These are phyloP conservation scores for Pseudisothecium myosuroides DNA, from an alignment of 225 moss, liverwort and hornwort genomes.

Conservation along the genomic window DNA sequence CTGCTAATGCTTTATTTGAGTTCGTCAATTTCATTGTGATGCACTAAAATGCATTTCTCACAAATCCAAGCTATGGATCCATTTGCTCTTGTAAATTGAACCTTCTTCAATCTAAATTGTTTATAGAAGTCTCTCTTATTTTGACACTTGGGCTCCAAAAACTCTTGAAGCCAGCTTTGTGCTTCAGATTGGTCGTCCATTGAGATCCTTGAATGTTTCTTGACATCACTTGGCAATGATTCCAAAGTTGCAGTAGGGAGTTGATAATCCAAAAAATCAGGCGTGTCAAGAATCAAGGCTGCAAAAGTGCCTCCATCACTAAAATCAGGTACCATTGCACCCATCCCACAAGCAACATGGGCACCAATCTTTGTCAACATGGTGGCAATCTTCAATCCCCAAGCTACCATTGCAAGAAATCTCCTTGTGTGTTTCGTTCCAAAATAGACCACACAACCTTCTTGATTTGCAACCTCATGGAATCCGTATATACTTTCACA, in stretches of 20 bases:
- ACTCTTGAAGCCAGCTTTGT: background rate
- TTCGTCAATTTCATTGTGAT: background rate
- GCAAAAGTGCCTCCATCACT: background rate
- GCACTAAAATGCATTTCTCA: background rate
- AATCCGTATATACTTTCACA: background rate
- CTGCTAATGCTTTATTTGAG: background rate
- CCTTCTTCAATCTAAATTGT: background rate
- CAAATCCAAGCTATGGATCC: background rate
- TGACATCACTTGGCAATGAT: background rate
- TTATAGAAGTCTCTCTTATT: background rate
- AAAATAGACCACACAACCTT: background rate
- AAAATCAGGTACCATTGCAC: background rate
- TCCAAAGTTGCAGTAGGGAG: background rate
- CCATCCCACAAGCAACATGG: background rate
- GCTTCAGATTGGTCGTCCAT: accelerated
- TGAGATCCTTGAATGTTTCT: background rate
- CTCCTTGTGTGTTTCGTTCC: background rate
- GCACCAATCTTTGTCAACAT: background rate
- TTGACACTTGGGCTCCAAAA: background rate
- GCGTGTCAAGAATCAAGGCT: background rate
- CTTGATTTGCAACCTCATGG: background rate
- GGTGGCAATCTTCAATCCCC: background rate
- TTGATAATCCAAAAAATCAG: background rate
- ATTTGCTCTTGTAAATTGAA: accelerated
- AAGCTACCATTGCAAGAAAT: background rate